Evolutionary conservation across 305 asterid genomes (phyloP).

Genomic region (Petunia hybrid): DNA sequence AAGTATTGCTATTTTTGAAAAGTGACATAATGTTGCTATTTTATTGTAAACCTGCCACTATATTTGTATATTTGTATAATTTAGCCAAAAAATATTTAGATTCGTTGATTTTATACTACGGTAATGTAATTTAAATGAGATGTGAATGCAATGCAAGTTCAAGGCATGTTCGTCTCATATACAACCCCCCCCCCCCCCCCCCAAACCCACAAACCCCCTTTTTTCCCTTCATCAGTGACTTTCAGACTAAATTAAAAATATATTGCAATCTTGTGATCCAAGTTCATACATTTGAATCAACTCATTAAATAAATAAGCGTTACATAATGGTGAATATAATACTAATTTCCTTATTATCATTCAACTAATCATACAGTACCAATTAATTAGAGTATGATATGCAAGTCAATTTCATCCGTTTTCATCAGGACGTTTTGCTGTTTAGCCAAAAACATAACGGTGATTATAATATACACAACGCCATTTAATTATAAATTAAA

Average conservation of each 20-base stretch:
- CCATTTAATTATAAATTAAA: not conserved
- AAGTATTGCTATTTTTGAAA: no score
- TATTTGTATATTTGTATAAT: no score
- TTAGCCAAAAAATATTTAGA: no score
- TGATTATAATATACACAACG: not conserved
- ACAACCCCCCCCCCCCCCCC: not conserved
- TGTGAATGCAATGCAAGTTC: conserved; percentile 5
- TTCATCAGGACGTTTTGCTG: not conserved
- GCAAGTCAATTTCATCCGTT: not conserved
- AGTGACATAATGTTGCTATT: no score
- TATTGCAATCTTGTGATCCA: not conserved
- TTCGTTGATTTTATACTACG: not conserved
- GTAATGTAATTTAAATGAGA: not conserved
- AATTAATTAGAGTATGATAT: not conserved
- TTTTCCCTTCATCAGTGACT: not conserved
- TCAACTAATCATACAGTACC: not conserved
- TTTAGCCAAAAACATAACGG: not conserved
- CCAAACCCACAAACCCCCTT: no score
- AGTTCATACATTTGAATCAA: not conserved
- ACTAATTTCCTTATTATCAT: not conserved
- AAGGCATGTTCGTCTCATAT: not conserved
- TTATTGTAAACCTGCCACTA: no score
- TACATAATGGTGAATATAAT: not conserved
- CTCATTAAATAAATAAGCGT: not conserved
- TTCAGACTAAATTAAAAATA: not conserved